Evolutionary conservation across 805 yeast genomes (phyloP), one percentile per base, ranked within the genome.

Genomic region (Kazachstania africana): DNA sequence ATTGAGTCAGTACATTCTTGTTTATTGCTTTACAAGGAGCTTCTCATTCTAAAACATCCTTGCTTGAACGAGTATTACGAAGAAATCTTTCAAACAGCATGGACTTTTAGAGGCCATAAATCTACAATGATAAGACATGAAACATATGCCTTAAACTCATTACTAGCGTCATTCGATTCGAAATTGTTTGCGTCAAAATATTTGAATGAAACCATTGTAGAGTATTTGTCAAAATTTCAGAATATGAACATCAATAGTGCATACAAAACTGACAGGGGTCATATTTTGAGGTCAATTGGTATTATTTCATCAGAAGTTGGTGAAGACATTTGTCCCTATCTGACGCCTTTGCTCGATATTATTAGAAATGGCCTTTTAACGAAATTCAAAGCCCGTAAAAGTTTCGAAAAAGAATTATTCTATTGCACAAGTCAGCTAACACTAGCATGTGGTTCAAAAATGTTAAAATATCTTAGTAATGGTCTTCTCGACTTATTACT

Each of bases 341-440:
- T 87, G 17, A 93, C 82, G 50, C 81, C 87, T 1, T 76, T 87
- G 13, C 57, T 85, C 26, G 84, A 78, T 32, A 78, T 76, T 38
- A 72, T 85, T 17, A 65, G 82, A 42, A 94, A 84, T 34, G 85
- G 87, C 0, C 60, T 87, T 17, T 61, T 69, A 14, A 39, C 56
- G 3, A 58, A 53, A 26, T 50, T 57, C 9, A 68, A 73, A 37
- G 50, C 64, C 2, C 66, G 83, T 37, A 75, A 72, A 45, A 88
- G 79, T 29, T 72, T 78, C 23, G 93, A 82, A 41, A 78, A 81
- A 0, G 84, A 94, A 0, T 75, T 87, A 13, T 87, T 85, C 46
- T 81, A 80, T 43, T 85, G 95, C 50, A 66, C 87, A 25, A 80
- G 85, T 0, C 78, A 81, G 55, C 60, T 87, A 21, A 85, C 95